Evolutionary conservation across 2,329 filamentous ascomycete genomes (phyloP).

Genomic region (Aspergillus sergii): DNA sequence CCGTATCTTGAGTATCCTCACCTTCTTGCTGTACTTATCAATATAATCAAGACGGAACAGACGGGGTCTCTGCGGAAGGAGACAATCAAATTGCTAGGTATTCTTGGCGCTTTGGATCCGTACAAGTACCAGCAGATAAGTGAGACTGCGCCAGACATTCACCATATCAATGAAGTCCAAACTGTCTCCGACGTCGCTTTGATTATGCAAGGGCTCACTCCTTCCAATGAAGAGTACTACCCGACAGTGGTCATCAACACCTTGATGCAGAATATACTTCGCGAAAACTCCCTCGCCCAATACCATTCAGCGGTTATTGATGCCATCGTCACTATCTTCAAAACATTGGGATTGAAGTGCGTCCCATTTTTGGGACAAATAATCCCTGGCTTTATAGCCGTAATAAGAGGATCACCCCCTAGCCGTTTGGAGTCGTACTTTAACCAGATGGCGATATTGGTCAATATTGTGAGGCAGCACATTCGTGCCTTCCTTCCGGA

Average conservation of each 20-base stretch:
- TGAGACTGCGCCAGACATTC: conserved; percentile 81
- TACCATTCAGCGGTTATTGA: conserved; percentile 95
- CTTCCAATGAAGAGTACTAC: conserved; percentile 97
- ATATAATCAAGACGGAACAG: conserved; percentile 91
- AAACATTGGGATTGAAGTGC: conserved; percentile 92
- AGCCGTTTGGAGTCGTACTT: conserved; percentile 92
- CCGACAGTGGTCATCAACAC: conserved; percentile 98
- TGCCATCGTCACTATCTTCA: conserved; percentile 98
- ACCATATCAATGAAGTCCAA: conserved; percentile 68
- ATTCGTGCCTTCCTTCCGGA: conserved; percentile 87
- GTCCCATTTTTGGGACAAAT: conserved; percentile 93
- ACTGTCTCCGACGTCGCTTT: conserved; percentile 87
- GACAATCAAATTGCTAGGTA: conserved; percentile 95
- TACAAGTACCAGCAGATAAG: conserved; percentile 95
- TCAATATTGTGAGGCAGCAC: conserved; percentile 94
- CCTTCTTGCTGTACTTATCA: conserved; percentile 86
- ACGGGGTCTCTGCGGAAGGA: conserved; percentile 84
- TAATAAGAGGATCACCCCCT: conserved; percentile 79
- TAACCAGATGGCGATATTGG: conserved; percentile 89
- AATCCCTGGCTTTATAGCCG: conserved; percentile 86
- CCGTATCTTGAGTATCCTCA: conserved; percentile 95
- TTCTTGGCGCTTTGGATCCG: conserved; percentile 89
- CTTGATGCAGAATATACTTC: conserved; percentile 80
- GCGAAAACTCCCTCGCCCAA: conserved; percentile 83
- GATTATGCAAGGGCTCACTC: conserved; percentile 96